These are phyloP conservation scores for Cryphonectria carpinicola DNA, from an alignment of 2,329 filamentous ascomycete species.

Conservation along the genomic window DNA sequence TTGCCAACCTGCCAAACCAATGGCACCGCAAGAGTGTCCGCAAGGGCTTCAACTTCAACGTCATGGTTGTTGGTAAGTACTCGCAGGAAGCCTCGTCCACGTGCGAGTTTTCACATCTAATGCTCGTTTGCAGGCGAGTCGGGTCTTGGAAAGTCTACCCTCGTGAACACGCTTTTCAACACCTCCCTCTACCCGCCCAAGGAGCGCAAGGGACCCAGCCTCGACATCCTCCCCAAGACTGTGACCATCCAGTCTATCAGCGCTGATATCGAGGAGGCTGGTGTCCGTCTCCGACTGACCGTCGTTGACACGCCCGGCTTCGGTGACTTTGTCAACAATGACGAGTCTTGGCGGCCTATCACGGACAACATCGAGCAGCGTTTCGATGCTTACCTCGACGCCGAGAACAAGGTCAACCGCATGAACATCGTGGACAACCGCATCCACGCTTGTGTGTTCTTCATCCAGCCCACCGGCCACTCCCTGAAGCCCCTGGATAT, in stretches of 20 bases:
- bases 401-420: conserved; percentile 99
- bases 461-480: conserved; percentile 98
- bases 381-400: conserved; percentile 96
- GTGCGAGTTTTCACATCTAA: conserved; percentile 19
- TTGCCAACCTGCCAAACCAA: conserved; percentile 98
- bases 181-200: conserved; percentile 97
- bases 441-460: conserved; percentile 98
- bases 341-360: conserved; percentile 98
- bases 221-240: conserved; percentile 98
- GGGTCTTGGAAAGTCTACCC: conserved; percentile 96
- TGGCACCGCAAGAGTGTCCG: conserved; percentile 99
- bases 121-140: conserved; percentile 76
- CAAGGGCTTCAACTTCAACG: conserved; percentile 99
- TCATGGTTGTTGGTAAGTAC: conserved; percentile 96
- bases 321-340: conserved; percentile 99
- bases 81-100: not conserved
- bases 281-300: conserved; percentile 91
- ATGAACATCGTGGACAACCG: conserved; percentile 99
- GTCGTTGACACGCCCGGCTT: conserved; percentile 98
- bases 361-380: conserved; percentile 99
- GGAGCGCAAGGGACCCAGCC: conserved; percentile 95
- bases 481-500: conserved; percentile 98
- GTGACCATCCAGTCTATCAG: conserved; percentile 94
- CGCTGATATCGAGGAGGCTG: conserved; percentile 97
- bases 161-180: conserved; percentile 99